Evolutionary conservation across 2,329 filamentous ascomycete species (phyloP), one percentile per base, ranked within the genome.

Genomic region (Cladosporium sp.): DNA sequence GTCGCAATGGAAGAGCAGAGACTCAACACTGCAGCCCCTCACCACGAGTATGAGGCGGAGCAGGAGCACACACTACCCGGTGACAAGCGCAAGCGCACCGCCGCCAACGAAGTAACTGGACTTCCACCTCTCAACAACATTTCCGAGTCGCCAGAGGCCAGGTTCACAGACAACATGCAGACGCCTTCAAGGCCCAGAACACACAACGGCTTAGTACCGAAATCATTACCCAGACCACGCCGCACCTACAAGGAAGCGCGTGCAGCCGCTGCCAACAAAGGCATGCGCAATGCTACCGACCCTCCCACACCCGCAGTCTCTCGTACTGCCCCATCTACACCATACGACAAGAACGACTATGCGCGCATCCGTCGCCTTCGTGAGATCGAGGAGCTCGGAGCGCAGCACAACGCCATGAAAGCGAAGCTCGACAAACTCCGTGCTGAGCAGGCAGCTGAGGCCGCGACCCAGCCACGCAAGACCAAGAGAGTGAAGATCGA

Each of bases 401-500:
- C 68, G 25, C 63, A 74, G 54, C 51, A 72, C n/a, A 64, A 69
- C 23, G 58, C 63, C 7, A 65, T 74, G 61, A 65, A 71, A 65
- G 34, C 69, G 36, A 72, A 75, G 54, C 48, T 66, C 39, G 62
- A 46, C 32, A 58, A 65, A 36, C 61, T 66, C 8, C 53, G 34
- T 8, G 60, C 60, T 46, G 65, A 67, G 34, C 72, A 75, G 36
- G 70, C 75, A 60, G 71, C 71, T 46, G 67, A 70, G 26, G 26
- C 51, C 13, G 53, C 30, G 14, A n/a, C 39, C 54, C 63, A 70
- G 51, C 61, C 66, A 26, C 72, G 70, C 51, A 68, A 68, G 54
- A 63, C 64, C 39, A 76, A 76, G 69, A 66, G 72, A 25, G 72
- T 76, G 58, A 76, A 76, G 67, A 66, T 76, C 51, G 73, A 76